These are phyloP conservation scores for Russula emetica DNA, from an alignment of 768 basidiomycete genomes.

Conservation along the genomic window DNA sequence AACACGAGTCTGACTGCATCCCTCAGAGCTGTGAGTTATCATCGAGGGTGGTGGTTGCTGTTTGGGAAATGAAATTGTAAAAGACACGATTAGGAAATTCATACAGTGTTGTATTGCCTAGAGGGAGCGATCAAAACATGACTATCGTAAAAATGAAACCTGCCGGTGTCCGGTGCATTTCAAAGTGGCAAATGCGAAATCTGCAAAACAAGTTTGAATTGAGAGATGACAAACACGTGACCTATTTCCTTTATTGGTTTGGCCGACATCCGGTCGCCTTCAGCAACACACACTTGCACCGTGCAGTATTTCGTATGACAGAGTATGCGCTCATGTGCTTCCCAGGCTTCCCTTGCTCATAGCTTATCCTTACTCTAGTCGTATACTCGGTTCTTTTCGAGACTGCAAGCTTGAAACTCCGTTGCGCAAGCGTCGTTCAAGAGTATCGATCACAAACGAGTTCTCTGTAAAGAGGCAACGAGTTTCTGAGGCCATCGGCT, in stretches of 20 bases:
- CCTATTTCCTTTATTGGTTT: conserved; percentile 1
- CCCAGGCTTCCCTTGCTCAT: not conserved
- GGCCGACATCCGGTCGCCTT: not conserved
- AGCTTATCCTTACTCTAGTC: conserved; percentile 9
- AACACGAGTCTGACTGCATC: conserved; percentile 4
- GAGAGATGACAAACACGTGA: conserved; percentile 2
- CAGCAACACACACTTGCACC: not conserved
- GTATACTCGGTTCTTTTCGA: conserved; percentile 18
- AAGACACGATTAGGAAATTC: not conserved
- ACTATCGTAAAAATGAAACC: not conserved
- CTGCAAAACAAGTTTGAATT: not conserved
- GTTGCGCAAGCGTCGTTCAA: conserved; percentile 26
- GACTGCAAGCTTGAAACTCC: conserved; percentile 28
- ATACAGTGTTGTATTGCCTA: not conserved
- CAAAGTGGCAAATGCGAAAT: no score
- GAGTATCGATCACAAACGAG: conserved; percentile 28
- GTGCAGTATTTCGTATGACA: conserved; percentile 9
- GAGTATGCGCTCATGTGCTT: conserved; percentile 12
- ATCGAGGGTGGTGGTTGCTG: not conserved
- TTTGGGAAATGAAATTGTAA: not conserved
- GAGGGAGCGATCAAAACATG: not conserved
- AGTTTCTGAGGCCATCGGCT: conserved; percentile 24
- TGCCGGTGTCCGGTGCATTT: not conserved
- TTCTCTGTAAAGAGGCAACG: conserved; percentile 28
- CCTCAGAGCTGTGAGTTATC: conserved; percentile 44